Conservation (phyloP, 2,329 filamentous ascomycete genomes). For the Diaporthe humulicola region DNA sequence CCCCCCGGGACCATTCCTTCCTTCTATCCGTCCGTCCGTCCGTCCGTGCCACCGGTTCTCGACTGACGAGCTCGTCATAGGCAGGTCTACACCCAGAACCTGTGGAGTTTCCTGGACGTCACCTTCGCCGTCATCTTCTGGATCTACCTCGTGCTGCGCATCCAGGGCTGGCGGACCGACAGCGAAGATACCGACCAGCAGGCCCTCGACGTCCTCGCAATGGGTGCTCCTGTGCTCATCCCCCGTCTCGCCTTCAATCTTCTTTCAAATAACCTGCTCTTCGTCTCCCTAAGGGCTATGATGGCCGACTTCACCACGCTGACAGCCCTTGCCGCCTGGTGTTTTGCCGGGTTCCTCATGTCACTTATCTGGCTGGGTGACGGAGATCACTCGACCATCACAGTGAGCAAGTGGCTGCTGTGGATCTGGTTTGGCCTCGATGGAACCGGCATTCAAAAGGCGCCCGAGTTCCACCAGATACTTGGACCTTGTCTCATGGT, state of each 20-base stretch:
- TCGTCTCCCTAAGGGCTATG: slow-evolving; percentile 85
- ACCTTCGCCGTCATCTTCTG: slow-evolving; percentile 81
- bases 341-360: slow-evolving; percentile 84
- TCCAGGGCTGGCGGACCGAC: slow-evolving; percentile 71
- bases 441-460: slow-evolving; percentile 72
- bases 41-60: background rate
- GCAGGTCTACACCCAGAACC: slow-evolving; percentile 87
- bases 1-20: background rate
- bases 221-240: slow-evolving; percentile 82
- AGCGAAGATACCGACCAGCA: slow-evolving; percentile 67
- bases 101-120: slow-evolving; percentile 90
- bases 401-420: slow-evolving; percentile 90
- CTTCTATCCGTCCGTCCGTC: background rate
- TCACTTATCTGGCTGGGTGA: slow-evolving; percentile 84
- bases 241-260: slow-evolving; percentile 86
- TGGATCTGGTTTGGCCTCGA: slow-evolving; percentile 95
- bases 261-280: slow-evolving; percentile 86
- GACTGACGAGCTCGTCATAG: slow-evolving; percentile 59
- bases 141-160: slow-evolving; percentile 75
- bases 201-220: slow-evolving; percentile 82
- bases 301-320: slow-evolving; percentile 87
- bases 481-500: slow-evolving; percentile 86
- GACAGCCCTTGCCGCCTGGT: slow-evolving; percentile 80
- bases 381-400: slow-evolving; percentile 72
- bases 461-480: slow-evolving; percentile 81